Percentiles rank a stretch among this genome's conserved stretches.
These are phyloP conservation scores for Thalassia testudinum DNA, from an alignment of 116 monocot genomes.

Conservation along the genomic window DNA sequence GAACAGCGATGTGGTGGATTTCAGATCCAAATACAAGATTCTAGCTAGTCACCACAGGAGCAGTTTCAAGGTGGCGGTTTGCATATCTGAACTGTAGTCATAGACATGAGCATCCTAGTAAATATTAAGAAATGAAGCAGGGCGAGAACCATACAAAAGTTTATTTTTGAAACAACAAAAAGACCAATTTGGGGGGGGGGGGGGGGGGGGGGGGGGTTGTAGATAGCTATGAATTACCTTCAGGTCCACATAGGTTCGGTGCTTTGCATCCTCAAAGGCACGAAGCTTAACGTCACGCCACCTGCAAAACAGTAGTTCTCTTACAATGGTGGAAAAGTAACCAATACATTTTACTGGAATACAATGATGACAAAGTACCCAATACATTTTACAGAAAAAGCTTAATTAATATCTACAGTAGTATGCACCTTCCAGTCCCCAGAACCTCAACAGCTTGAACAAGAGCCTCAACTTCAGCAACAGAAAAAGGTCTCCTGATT, in stretches of 20 bases:
- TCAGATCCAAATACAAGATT: too few relatives aligned
- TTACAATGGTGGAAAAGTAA: neutral
- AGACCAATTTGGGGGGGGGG: too few relatives aligned
- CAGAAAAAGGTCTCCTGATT: constrained; percentile 75
- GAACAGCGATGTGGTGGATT: too few relatives aligned
- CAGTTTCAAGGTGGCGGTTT: too few relatives aligned
- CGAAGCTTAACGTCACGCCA: constrained; percentile 74
- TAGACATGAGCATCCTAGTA: too few relatives aligned
- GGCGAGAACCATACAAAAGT: too few relatives aligned
- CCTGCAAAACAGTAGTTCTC: constrained; percentile 14
- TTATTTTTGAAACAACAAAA: too few relatives aligned
- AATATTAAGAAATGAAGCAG: too few relatives aligned
- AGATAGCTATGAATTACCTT: too few relatives aligned
- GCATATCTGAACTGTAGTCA: too few relatives aligned
- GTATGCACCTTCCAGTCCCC: constrained; percentile 67
- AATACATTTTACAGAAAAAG: neutral
- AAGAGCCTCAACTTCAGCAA: constrained; percentile 81
- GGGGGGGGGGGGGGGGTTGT: too few relatives aligned
- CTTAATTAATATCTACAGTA: neutral
- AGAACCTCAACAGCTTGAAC: constrained; percentile 78
- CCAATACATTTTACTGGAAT: neutral
- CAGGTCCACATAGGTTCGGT: constrained; percentile 68
- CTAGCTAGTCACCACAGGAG: too few relatives aligned
- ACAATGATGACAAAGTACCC: neutral
- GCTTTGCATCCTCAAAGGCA: constrained; percentile 61